Base-by-base conservation (phyloP, 208 protist species). In the Herpetomonas samuelpessoai region DNA sequence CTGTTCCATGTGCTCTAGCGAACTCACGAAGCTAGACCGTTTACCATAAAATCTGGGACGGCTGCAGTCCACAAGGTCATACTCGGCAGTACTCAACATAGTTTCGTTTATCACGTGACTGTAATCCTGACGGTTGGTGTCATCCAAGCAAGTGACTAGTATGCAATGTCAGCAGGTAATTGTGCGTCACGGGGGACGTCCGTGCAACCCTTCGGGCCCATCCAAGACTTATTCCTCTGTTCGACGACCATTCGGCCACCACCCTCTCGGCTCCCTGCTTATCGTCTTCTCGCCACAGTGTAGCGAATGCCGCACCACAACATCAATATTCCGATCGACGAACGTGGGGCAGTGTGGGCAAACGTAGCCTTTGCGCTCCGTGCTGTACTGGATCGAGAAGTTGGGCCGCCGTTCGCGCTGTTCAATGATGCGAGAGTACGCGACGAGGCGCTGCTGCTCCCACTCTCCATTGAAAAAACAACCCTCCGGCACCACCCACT, bases 401-500 rank as follows among this genome's bases (percentile, higher is more conserved):
- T 60, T 21, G 29, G 64, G 64, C 9, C 52, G 57, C 35, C 57
- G 71, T 19, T 54, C 18, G 24, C 55, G 46, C 26, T 65, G 27
- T 39, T 70, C 67, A 3, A 74, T 56, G 24, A 68, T 24, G 21
- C 61, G 38, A 9, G 57, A 60, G 60, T 74, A 71, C 1, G 50
- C 58, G 19, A 75, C 55, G 22, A 79, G 45, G 21, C 61, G 57
- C 29, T 74, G 67, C 21, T 50, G 48, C 39, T 65, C 52, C 62
- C 67, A 66, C 18, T 29, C 57, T 41, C 67, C 67, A 57, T 79
- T 55, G 24, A 71, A 74, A 4, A 60, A 56, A 48, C 57, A 75
- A 18, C 41, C 21, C 14, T 74, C 48, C 19, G 49, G 25, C 26
- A 57, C 59, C 21, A 2, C 3, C 59, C 59, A 65, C 3, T 21